phyloP scores from a whole-genome alignment of 768 basidiomycete genomes.

The Strobilomyces echinocephalus region DNA sequence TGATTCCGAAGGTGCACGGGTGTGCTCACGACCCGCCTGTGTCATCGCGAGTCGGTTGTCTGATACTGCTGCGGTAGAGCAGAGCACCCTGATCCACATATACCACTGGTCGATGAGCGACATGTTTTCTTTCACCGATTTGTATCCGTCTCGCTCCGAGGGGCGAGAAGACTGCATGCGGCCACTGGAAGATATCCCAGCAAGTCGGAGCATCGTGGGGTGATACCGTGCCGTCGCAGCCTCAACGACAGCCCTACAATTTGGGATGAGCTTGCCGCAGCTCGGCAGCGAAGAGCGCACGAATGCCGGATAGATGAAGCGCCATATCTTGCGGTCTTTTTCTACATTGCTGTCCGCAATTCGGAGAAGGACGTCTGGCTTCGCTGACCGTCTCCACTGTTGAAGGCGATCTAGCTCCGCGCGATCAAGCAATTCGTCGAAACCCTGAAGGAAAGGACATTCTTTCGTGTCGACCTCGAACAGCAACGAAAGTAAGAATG shows the following conservation, averaged over 20 bases:
- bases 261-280: conserved; percentile 39
- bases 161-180: conserved; percentile 37
- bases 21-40: conserved; percentile 57
- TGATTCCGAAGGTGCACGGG: conserved; percentile 63
- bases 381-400: conserved; percentile 59
- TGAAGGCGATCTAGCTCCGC: conserved; percentile 56
- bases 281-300: conserved; percentile 53
- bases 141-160: conserved; percentile 49
- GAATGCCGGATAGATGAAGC: conserved; percentile 63
- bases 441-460: conserved; percentile 51
- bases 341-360: conserved; percentile 69
- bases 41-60: conserved; percentile 56
- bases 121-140: conserved; percentile 53
- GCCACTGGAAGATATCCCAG: conserved; percentile 60
- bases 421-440: conserved; percentile 62
- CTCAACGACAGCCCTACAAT: conserved; percentile 62
- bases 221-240: conserved; percentile 69
- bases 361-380: conserved; percentile 53
- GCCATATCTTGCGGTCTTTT: conserved; percentile 70
- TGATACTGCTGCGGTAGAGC: conserved; percentile 67
- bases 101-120: conserved; percentile 72
- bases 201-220: conserved; percentile 64
- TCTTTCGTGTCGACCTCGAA: conserved; percentile 48
- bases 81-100: conserved; percentile 80
- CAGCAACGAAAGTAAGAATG: conserved; percentile 44